Conservation (phyloP, 1,284 basidiomycete species). For the Irpex sp. region DNA sequence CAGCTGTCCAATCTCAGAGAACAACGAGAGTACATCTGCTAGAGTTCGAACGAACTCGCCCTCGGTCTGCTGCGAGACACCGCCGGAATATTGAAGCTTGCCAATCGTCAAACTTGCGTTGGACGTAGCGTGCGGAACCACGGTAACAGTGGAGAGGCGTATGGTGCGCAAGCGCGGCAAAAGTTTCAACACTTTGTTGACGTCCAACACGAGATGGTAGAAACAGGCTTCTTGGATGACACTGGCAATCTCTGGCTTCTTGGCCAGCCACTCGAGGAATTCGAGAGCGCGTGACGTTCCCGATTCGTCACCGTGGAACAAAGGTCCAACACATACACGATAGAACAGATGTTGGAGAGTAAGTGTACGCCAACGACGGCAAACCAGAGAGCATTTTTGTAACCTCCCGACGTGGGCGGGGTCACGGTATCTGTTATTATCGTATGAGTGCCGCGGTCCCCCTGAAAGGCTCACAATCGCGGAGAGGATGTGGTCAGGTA, state of each 20-base stretch:
- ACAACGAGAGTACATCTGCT: not conserved
- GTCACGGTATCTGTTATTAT: too few relatives aligned
- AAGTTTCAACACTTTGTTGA: not conserved
- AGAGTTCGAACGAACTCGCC: not conserved
- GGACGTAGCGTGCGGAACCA: not conserved
- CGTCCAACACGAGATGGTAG: not conserved
- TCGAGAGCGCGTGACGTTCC: too few relatives aligned
- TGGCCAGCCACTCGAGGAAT: too few relatives aligned
- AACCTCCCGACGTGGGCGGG: too few relatives aligned
- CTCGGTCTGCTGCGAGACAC: not conserved
- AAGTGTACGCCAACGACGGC: too few relatives aligned
- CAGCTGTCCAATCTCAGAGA: not conserved
- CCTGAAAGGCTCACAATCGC: too few relatives aligned
- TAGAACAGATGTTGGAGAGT: too few relatives aligned
- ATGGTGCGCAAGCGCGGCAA: not conserved
- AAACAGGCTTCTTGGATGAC: not conserved
- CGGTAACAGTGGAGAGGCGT: not conserved
- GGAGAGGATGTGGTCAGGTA: too few relatives aligned
- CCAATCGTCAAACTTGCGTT: not conserved
- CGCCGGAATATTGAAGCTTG: not conserved
- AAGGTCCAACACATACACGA: too few relatives aligned
- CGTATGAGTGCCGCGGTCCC: too few relatives aligned
- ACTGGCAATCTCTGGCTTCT: not conserved
- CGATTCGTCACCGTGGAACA: too few relatives aligned
- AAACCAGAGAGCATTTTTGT: too few relatives aligned